Percentiles rank a stretch among this genome's conserved stretches.
phyloP scores from a whole-genome alignment of 306 rosid species.

The Castanopsis chinensis region DNA sequence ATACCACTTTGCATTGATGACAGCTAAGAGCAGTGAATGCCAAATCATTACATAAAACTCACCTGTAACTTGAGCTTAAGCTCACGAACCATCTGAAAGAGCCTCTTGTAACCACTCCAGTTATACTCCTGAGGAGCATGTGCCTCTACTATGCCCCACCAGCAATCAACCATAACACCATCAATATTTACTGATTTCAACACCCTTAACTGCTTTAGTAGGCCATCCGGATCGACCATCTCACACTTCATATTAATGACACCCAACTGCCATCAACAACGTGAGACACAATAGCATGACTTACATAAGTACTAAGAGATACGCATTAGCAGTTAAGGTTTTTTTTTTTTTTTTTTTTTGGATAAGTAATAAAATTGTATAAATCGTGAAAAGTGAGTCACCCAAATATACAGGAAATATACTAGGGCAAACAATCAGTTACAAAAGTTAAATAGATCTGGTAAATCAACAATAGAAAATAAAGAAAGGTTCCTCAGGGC shows the following conservation, averaged over 20 bases:
- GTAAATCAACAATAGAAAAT: no score
- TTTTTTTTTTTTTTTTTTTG: no score
- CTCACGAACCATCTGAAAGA: constrained; percentile 86
- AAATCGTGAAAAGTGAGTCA: no score
- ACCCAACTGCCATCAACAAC: constrained; percentile 67
- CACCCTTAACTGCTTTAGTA: constrained; percentile 78
- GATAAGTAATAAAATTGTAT: no score
- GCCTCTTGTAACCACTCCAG: constrained; percentile 94
- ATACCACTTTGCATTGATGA: not conserved
- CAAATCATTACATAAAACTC: constrained; percentile 2
- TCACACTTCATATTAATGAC: constrained; percentile 91
- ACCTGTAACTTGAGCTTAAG: constrained; percentile 91
- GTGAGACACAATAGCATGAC: constrained; percentile 10
- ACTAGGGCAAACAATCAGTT: no score
- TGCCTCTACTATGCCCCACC: constrained; percentile 99
- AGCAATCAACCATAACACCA: constrained; percentile 91
- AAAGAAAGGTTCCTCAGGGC: no score
- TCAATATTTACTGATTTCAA: constrained; percentile 81
- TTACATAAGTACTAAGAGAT: constrained; percentile 14
- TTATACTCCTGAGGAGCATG: constrained; percentile 93
- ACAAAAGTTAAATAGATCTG: no score
- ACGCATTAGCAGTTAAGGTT: constrained; percentile 14
- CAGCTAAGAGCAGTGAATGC: not conserved
- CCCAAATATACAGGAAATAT: no score
- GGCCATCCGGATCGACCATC: constrained; percentile 86